These are phyloP conservation scores for Pythium periplocum DNA, from an alignment of 352 stramenopile genomes.

Conservation along the genomic window DNA sequence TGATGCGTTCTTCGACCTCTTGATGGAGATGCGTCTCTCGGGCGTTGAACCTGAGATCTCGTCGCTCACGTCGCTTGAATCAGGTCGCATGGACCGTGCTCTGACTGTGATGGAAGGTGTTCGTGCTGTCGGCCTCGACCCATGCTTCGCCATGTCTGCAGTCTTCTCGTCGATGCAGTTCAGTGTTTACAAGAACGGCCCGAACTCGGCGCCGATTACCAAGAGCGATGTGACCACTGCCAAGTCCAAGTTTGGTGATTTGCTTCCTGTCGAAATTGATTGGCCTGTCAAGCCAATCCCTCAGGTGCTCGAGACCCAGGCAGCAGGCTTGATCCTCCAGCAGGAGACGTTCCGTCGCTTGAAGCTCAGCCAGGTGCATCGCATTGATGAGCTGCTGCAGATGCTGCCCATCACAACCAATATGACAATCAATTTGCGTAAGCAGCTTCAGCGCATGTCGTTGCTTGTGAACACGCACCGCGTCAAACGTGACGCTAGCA, in stretches of 20 bases:
- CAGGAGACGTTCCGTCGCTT: constrained; percentile 83
- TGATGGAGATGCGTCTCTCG: constrained; percentile 84
- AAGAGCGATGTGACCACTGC: constrained; percentile 41
- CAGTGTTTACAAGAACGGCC: constrained; percentile 65
- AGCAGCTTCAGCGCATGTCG: constrained; percentile 82
- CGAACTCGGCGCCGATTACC: constrained; percentile 38
- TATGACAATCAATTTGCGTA: constrained; percentile 83
- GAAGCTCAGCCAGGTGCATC: constrained; percentile 76
- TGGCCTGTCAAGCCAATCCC: constrained; percentile 76
- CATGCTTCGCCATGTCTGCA: constrained; percentile 83
- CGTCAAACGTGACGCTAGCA: constrained; percentile 47
- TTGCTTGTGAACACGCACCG: constrained; percentile 83
- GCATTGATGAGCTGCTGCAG: constrained; percentile 73
- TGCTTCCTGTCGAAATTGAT: constrained; percentile 46
- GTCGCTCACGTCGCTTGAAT: constrained; percentile 82
- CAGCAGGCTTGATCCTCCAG: constrained; percentile 70
- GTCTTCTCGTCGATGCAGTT: constrained; percentile 80
- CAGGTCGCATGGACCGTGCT: constrained; percentile 72
- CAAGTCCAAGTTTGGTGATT: constrained; percentile 55
- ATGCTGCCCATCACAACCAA: constrained; percentile 86
- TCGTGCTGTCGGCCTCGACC: constrained; percentile 71
- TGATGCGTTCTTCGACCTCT: constrained; percentile 80
- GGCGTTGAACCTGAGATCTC: constrained; percentile 77
- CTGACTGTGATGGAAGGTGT: constrained; percentile 87
- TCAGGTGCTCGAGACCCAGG: constrained; percentile 78